Conservation (phyloP, 108 stramenopile genomes). For the Conticribra weissflogii region DNA sequence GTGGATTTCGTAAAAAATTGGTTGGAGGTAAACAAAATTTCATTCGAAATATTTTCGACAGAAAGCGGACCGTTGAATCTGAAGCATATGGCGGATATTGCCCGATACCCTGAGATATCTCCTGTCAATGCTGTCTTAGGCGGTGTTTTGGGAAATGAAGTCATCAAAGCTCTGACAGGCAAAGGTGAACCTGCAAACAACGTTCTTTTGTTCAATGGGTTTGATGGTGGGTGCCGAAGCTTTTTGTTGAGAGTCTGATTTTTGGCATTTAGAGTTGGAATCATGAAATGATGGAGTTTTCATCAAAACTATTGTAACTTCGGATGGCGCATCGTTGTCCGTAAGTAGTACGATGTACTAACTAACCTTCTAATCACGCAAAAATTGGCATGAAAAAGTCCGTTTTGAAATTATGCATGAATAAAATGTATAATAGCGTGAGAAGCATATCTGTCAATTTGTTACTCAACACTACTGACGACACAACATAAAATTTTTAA, state of each 20-base stretch:
- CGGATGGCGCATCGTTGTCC: no score
- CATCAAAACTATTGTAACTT: no score
- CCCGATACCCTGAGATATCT: conserved; percentile 73
- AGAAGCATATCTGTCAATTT: no score
- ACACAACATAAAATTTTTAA: no score
- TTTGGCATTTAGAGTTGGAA: no score
- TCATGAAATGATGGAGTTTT: no score
- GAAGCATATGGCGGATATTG: conserved; percentile 55
- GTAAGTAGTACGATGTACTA: no score
- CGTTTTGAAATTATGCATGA: no score
- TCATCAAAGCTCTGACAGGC: conserved; percentile 91
- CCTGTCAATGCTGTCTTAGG: conserved; percentile 94
- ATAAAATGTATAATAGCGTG: no score
- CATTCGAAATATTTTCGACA: neutral
- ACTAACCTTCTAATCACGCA: no score
- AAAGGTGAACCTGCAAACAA: conserved; percentile 93
- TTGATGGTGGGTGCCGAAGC: conserved; percentile 71
- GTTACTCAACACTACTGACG: no score
- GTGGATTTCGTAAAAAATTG: conserved; percentile 37
- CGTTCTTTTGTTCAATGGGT: conserved; percentile 80
- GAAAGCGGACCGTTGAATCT: conserved; percentile 15
- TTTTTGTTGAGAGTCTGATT: conserved; percentile 72
- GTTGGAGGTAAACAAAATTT: conserved; percentile 34
- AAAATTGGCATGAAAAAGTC: no score
- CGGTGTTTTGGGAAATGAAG: conserved; percentile 93